Conservation (phyloP, 139 green algal species). For the Volvox reticuliferus region DNA sequence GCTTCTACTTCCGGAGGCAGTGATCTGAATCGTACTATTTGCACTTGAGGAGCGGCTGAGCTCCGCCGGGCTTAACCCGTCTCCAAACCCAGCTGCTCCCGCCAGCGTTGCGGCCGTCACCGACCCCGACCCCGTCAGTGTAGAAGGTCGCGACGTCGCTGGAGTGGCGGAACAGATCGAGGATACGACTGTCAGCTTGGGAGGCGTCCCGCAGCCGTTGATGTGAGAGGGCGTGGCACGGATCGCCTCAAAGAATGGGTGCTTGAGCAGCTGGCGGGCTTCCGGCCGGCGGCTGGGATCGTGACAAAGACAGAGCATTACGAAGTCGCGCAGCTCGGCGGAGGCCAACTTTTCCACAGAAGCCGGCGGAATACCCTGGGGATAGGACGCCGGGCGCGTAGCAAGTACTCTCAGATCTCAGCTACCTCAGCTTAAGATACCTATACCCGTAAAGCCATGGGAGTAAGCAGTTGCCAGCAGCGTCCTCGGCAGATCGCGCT, state of each 20-base stretch:
- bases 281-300: slow-evolving; percentile 79
- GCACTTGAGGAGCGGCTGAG: background rate
- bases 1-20: background rate
- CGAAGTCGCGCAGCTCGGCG: slow-evolving; percentile 88
- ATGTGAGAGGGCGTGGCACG: slow-evolving; percentile 44
- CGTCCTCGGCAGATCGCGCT: too few species aligned
- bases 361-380: slow-evolving; percentile 86
- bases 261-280: slow-evolving; percentile 92
- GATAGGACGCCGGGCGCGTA: too few species aligned
- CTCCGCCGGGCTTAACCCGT: background rate
- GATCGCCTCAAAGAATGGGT: slow-evolving; percentile 91
- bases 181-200: background rate
- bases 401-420: too few species aligned
- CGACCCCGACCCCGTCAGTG: too few species aligned
- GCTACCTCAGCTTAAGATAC: too few species aligned
- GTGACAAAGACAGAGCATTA: slow-evolving; percentile 89
- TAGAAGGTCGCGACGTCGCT: background rate
- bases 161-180: background rate
- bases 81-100: background rate
- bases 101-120: background rate
- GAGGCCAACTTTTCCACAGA: slow-evolving; percentile 85
- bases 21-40: too few species aligned
- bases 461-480: too few species aligned
- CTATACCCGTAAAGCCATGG: too few species aligned
- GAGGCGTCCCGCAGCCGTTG: background rate